Evolutionary conservation across 331 rosid genomes (phyloP), one percentile per base, ranked within the genome.

Genomic region (Phaseolus coccineus): DNA sequence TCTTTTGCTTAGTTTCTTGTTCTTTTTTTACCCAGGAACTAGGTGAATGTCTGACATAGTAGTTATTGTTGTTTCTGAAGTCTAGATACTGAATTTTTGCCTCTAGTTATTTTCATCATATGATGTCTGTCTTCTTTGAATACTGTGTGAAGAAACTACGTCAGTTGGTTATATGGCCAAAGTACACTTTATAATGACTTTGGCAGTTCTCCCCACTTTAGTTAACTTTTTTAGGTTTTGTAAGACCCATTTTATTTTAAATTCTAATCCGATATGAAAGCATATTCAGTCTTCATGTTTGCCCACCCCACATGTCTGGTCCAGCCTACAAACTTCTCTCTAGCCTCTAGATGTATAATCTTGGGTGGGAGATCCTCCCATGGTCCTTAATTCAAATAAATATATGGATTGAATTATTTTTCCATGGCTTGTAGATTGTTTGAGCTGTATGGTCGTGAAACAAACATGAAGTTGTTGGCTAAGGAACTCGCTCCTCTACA

Each of bases 361-460:
- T 5, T 40, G 33, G 35, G 51, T 42, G 7, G 46, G 39, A 25
- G 24, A 24, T 44, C 55, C 1, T 67, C 37, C 13, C 55, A 40
- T 24, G 19, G 22, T 44, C 22, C 57, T 46, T 22, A 44, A 25
- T 27, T 68, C 39, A 13, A 25, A 14, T 44, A 24, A 40, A 25
- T 13, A 30, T 69, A 37, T n/a, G 51, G 3, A 73, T 77, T 72
- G 78, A 80, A 35, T 10, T 64, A 48, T 74, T 69, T 61, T 30
- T 75, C 68, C 75, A 25, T 67, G 69, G 53, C 71, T 30, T 83
- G 77, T 88, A 95, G 99, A 83, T 74, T 82, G 64, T 87, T 92
- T 76, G 99, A 95, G 87, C 59, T 94, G 59, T 81, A 77, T 82
- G 88, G 89, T 69, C 57, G 16, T 69, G 97, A 89, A 81, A 83